Base-by-base conservation (phyloP, 768 basidiomycete species). In the Tulasnella sp. region DNA sequence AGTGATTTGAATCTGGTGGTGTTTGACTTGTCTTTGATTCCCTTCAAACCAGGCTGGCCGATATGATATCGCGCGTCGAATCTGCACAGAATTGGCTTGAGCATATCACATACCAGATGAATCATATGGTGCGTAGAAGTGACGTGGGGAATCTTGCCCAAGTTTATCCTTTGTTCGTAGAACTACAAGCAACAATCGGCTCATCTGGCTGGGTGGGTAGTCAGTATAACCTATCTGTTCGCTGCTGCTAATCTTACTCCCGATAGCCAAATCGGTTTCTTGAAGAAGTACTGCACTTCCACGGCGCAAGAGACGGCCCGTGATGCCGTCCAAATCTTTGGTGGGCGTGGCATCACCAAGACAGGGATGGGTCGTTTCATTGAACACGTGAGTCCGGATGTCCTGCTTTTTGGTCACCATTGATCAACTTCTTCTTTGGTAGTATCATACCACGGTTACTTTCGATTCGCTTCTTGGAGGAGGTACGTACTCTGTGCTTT, bases 11-110 rank as follows among this genome's bases (percentile, higher is more conserved):
- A 12, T 0, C 52, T 40, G 31, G n/a, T 15, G 12, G 3, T 0
- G 32, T 6, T 32, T 11, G 49, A 69, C 21, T 41, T 21, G 25
- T 4, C 37, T 12, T 45, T 29, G 43, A 19, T 27, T 23, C 41
- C 6, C 2, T 32, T 21, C 29, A 17, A 6, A n/a, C 2, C 25
- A 57, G 55, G 32, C 70, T 98, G 45, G 91, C 91, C 2, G 74
- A 66, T 5, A 98, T 98, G 89, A 91, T 96, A 54, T 77, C 86
- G 29, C 82, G 86, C 35, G 74, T 82, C 29, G 90, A 93, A 67
- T 78, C 82, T 25, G 78, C 78, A 8, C 91, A 92, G 65, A 77
- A 74, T n/a, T 92, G 87, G 88, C 70, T 92, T 15, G 90, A 93
- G 71, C 84, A 78, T 57, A 70, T 93, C 52, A 92, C 89, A 0